phyloP scores from a whole-genome alignment of 805 yeast species.

The Nakazawaea ambrosiae region DNA sequence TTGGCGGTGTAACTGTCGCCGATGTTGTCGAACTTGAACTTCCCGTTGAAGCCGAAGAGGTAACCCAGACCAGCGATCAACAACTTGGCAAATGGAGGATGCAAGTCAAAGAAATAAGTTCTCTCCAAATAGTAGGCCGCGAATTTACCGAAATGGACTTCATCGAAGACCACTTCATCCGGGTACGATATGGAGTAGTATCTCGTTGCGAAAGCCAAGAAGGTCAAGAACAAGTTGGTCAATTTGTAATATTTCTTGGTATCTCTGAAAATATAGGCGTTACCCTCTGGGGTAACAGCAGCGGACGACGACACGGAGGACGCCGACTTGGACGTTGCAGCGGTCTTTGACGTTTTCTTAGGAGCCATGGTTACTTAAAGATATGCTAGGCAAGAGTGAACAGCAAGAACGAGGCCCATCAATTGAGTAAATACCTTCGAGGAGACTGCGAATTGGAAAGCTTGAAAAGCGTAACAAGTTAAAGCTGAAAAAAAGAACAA shows the following conservation, averaged over 20 bases:
- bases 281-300: no score
- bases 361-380: no score
- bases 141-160: conserved; percentile 82
- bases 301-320: no score
- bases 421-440: no score
- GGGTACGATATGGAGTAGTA: conserved; percentile 60
- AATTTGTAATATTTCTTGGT: conserved; percentile 23
- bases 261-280: conserved; percentile 17
- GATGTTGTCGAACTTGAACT: conserved; percentile 83
- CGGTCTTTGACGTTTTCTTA: not conserved
- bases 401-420: no score
- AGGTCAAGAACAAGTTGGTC: conserved; percentile 32
- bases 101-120: conserved; percentile 91
- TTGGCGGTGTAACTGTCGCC: conserved; percentile 76
- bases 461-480: no score
- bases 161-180: conserved; percentile 76
- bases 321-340: not conserved
- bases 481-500: no score
- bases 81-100: conserved; percentile 96
- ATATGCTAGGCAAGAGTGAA: no score
- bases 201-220: conserved; percentile 42
- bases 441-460: no score
- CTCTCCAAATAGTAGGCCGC: conserved; percentile 82
- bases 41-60: conserved; percentile 85
- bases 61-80: conserved; percentile 88